Evolutionary conservation across 208 protist species (phyloP).

Genomic region (Wallacemonas sp.): DNA sequence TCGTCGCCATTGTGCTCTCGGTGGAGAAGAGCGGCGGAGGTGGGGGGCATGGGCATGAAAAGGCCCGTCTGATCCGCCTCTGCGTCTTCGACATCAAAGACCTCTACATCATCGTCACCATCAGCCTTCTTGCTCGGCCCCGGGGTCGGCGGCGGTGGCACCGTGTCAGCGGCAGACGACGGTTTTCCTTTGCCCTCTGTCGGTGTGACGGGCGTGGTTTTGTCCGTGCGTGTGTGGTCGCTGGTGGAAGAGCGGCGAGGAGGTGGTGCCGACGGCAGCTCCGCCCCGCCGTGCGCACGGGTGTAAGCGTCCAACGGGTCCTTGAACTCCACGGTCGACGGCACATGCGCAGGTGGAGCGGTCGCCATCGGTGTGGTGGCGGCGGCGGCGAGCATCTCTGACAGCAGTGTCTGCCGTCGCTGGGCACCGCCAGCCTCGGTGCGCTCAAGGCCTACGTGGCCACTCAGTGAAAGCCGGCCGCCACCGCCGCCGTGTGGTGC

Average conservation of each 20-base stretch:
- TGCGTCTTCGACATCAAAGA: not conserved
- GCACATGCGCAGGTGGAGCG: not conserved
- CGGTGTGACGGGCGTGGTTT: not conserved
- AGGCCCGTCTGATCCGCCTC: not conserved
- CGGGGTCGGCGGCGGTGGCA: too few species aligned
- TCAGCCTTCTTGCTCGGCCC: too few species aligned
- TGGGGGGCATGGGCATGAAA: not conserved
- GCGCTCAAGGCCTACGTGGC: not conserved
- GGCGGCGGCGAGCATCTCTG: not conserved
- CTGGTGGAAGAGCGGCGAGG: not conserved
- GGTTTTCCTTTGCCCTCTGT: too few species aligned
- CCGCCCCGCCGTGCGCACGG: not conserved
- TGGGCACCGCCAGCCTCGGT: not conserved
- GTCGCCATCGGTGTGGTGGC: not conserved
- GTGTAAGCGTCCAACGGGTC: conserved; percentile 1
- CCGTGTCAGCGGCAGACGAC: not conserved
- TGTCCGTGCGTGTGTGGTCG: not conserved
- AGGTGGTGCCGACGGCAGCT: not conserved
- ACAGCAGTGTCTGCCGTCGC: not conserved
- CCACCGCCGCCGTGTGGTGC: not conserved
- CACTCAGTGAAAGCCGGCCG: not conserved
- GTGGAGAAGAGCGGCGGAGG: not conserved
- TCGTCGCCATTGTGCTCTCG: conserved; percentile 1
- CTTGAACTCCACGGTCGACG: conserved; percentile 4
- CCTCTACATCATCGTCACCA: not conserved